Evolutionary conservation across 1,284 basidiomycete species (phyloP).

Genomic region (Apiotrichum porosum): DNA sequence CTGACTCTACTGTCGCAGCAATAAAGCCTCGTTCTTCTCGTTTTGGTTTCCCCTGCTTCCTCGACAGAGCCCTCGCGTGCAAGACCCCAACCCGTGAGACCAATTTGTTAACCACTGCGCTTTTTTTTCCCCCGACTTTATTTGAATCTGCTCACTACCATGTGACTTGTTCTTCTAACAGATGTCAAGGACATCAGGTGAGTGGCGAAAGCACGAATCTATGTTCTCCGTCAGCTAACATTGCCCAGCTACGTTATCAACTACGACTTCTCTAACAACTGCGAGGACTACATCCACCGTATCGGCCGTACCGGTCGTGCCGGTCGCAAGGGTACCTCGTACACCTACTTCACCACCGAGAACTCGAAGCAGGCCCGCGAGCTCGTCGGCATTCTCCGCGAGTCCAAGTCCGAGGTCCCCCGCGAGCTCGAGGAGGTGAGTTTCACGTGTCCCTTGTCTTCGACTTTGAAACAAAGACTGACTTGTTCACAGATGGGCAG

Average conservation of each 20-base stretch:
- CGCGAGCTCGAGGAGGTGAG: constrained; percentile 89
- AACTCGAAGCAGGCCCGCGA: constrained; percentile 93
- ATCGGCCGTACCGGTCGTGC: constrained; percentile 58
- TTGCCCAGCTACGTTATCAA: constrained; percentile 50
- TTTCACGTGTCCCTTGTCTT: too few relatives aligned
- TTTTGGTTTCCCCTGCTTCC: constrained; percentile 3
- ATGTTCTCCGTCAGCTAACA: too few relatives aligned
- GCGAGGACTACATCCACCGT: constrained; percentile 55
- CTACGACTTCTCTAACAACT: constrained; percentile 87
- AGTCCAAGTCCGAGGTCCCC: constrained; percentile 84
- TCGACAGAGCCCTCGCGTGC: constrained; percentile 15
- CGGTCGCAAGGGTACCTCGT: constrained; percentile 62
- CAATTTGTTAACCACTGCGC: constrained; percentile 19
- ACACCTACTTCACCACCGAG: constrained; percentile 94
- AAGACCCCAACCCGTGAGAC: constrained; percentile 19
- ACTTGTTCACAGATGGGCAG: too few relatives aligned
- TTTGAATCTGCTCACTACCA: constrained; percentile 19
- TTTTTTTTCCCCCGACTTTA: constrained; percentile 6
- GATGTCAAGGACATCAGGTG: constrained; percentile 47
- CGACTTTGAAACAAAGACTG: too few relatives aligned
- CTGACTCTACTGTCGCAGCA: constrained; percentile 1
- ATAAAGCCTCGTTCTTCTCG: constrained; percentile 2
- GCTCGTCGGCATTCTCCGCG: constrained; percentile 77
- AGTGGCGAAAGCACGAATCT: constrained; percentile 12
- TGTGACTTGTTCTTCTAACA: constrained; percentile 18